Conservation (phyloP, 106 monocot species). For the Platanthera guangdongensis region DNA sequence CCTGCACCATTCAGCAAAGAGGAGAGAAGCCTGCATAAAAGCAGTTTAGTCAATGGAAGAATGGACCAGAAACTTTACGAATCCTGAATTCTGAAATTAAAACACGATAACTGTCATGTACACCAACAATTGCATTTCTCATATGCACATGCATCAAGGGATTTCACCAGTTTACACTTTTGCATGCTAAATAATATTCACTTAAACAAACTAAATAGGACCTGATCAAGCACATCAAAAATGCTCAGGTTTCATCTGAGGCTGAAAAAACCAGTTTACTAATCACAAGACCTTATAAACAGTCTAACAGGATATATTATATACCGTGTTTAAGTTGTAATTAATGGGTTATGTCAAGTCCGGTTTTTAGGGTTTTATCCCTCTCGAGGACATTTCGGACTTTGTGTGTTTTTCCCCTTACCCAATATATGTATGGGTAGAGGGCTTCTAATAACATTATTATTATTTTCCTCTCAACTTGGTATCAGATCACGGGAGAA, state of each 20-base stretch:
- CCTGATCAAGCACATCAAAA: neutral
- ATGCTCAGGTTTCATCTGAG: neutral
- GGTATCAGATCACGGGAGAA: no score
- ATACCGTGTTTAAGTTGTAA: no score
- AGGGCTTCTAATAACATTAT: no score
- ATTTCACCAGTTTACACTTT: neutral
- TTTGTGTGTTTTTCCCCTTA: no score
- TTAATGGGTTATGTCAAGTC: no score
- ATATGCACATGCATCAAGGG: constrained; percentile 1
- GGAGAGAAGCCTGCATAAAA: constrained; percentile 46
- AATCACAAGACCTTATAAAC: neutral
- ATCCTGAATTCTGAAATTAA: neutral
- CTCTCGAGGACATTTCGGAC: no score
- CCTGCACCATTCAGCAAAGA: constrained; percentile 76
- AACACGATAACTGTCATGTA: neutral
- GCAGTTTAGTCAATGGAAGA: neutral
- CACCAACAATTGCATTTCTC: neutral
- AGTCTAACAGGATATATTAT: neutral
- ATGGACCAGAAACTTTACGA: neutral
- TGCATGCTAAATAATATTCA: neutral
- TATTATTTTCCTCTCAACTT: no score
- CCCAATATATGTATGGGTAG: no score
- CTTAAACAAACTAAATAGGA: neutral
- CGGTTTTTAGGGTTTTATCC: no score
- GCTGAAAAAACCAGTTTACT: neutral